Conservation (phyloP, 805 yeast species). For the Yamadazyma paraphyllophila region DNA sequence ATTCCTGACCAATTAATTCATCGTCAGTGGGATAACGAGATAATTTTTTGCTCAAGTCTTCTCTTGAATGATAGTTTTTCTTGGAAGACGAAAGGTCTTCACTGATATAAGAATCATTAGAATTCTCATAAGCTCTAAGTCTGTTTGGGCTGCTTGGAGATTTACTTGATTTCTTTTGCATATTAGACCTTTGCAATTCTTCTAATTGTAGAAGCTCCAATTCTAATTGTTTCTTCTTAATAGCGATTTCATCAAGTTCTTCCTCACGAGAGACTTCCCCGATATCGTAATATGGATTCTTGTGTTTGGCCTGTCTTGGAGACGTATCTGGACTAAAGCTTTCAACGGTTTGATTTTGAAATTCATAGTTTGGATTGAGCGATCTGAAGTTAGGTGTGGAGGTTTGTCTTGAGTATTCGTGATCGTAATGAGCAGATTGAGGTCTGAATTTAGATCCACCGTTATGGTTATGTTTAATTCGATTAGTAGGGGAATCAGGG, state of each 20-base stretch:
- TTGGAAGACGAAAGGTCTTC: conserved; percentile 36
- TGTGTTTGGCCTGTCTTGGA: conserved; percentile 8
- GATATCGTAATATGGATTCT: not conserved
- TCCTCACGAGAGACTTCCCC: conserved; percentile 9
- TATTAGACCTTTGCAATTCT: conserved; percentile 13
- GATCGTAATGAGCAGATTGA: conserved; percentile 15
- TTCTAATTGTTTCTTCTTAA: conserved; percentile 39
- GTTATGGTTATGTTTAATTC: conserved; percentile 3
- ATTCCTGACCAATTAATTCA: conserved; percentile 20
- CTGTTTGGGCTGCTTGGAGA: conserved; percentile 10
- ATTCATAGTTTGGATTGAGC: conserved; percentile 9
- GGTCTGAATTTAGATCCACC: conserved; percentile 17
- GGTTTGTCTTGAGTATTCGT: conserved; percentile 11
- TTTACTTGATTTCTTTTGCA: conserved; percentile 8
- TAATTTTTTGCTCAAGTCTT: conserved; percentile 35
- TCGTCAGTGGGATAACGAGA: conserved; percentile 22
- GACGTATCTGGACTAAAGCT: conserved; percentile 25
- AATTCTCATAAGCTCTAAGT: conserved; percentile 13
- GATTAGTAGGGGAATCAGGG: conserved; percentile 12
- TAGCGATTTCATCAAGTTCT: conserved; percentile 30
- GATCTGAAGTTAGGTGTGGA: conserved; percentile 15
- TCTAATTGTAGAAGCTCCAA: conserved; percentile 32
- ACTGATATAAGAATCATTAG: conserved; percentile 30
- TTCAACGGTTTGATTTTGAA: conserved; percentile 23
- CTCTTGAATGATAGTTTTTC: conserved; percentile 29